These are phyloP conservation scores for Cucumis sativus DNA, from an alignment of 306 rosid species.

Conservation along the genomic window DNA sequence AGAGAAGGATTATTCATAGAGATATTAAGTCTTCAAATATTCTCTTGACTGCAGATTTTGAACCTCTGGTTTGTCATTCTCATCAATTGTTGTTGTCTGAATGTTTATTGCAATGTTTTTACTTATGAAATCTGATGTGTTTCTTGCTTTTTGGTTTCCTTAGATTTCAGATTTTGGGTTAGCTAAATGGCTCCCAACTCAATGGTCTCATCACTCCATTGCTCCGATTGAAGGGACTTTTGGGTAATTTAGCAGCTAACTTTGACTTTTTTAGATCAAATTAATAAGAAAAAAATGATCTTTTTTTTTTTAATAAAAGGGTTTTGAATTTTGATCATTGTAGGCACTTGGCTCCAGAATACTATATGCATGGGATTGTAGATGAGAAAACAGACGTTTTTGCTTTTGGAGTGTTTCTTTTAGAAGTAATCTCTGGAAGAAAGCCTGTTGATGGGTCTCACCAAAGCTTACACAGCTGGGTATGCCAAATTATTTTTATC, in stretches of 20 bases:
- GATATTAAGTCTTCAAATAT: conserved; percentile 80
- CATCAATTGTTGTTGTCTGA: not conserved
- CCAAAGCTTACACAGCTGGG: conserved; percentile 91
- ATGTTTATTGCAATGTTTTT: not conserved
- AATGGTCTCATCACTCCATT: conserved; percentile 95
- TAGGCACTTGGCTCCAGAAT: conserved; percentile 95
- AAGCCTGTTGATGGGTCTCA: conserved; percentile 85
- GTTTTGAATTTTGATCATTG: not conserved
- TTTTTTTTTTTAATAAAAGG: not conserved
- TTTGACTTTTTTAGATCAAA: not conserved
- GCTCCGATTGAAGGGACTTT: conserved; percentile 97
- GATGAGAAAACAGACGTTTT: conserved; percentile 99
- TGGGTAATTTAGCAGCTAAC: conserved; percentile 16
- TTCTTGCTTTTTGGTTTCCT: not conserved
- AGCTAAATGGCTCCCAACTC: conserved; percentile 98
- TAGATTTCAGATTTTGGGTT: conserved; percentile 97
- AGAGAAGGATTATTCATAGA: conserved; percentile 83
- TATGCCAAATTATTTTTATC: conserved; percentile 15
- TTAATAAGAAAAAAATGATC: not conserved
- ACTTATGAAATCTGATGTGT: not conserved
- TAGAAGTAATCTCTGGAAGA: conserved; percentile 80
- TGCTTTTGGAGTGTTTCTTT: conserved; percentile 86
- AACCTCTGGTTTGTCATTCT: conserved; percentile 45
- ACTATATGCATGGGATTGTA: conserved; percentile 88
- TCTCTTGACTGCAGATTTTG: conserved; percentile 57